These are phyloP conservation scores for Blastobotrys parvus DNA, from an alignment of 805 yeast genomes.

Conservation along the genomic window DNA sequence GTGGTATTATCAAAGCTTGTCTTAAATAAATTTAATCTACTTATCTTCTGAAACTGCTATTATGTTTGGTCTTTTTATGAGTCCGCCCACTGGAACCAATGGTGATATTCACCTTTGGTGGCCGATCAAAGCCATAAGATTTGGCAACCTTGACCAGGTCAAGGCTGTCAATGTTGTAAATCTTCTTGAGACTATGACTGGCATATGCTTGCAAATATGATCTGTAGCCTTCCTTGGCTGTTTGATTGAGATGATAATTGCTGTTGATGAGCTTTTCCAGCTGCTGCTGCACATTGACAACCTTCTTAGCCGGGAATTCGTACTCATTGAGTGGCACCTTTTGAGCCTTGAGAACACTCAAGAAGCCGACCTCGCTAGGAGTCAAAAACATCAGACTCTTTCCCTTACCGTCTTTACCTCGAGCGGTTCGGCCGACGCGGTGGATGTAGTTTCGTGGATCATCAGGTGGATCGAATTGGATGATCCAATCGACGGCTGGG, in stretches of 20 bases:
- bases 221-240: conserved; percentile 96
- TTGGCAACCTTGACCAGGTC: conserved; percentile 93
- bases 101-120: conserved; percentile 94
- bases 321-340: conserved; percentile 96
- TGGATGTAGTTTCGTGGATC: conserved; percentile 99
- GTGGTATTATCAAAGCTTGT: conserved; percentile 16
- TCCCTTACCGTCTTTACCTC: conserved; percentile 80
- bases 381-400: conserved; percentile 90
- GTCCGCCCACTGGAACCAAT: conserved; percentile 87
- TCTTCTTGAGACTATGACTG: conserved; percentile 91
- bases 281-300: conserved; percentile 94
- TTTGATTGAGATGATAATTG: conserved; percentile 86
- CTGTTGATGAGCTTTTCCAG: conserved; percentile 83
- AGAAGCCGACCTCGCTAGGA: conserved; percentile 89
- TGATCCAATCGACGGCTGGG: conserved; percentile 98
- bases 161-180: conserved; percentile 89
- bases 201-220: conserved; percentile 96
- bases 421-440: conserved; percentile 98
- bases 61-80: conserved; percentile 13
- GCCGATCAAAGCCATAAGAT: conserved; percentile 83
- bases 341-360: conserved; percentile 90
- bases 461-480: conserved; percentile 99
- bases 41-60: not conserved
- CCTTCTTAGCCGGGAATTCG: conserved; percentile 89
- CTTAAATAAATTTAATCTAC: conserved; percentile 3